Percentiles rank a stretch among this genome's conserved stretches.
Conservation (phyloP, 2,329 filamentous ascomycete species). For the Sarocladiaceae sp. region DNA sequence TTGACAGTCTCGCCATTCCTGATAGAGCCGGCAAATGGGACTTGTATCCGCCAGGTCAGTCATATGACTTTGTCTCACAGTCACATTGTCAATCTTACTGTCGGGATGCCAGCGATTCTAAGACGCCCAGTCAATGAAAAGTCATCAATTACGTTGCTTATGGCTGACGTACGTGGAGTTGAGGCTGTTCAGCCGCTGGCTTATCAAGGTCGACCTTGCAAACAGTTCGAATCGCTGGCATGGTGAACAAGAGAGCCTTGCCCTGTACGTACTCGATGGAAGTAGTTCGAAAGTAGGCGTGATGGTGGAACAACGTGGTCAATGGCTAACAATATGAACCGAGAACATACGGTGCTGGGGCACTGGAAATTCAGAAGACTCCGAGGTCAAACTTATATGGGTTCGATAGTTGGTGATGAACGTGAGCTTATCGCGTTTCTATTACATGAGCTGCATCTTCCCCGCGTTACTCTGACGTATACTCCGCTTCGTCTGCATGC, state of each 20-base stretch:
- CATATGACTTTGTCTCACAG: not conserved
- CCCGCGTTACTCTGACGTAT: conserved; percentile 6
- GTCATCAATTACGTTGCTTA: not conserved
- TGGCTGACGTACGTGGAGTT: conserved; percentile 39
- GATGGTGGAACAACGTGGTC: not conserved
- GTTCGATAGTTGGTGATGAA: too few species aligned
- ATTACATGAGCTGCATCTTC: conserved; percentile 4
- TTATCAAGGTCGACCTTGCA: conserved; percentile 20
- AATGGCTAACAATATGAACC: too few species aligned
- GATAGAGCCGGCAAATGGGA: conserved; percentile 67
- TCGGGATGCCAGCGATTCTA: conserved; percentile 87
- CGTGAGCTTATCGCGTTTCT: conserved; percentile 4
- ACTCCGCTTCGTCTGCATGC: not conserved
- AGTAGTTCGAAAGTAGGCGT: not conserved
- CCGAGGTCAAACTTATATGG: too few species aligned
- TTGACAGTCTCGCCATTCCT: conserved; percentile 83
- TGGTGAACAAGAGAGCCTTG: conserved; percentile 11
- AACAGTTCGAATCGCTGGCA: conserved; percentile 55
- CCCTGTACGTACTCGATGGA: not conserved
- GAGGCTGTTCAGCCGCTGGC: conserved; percentile 19
- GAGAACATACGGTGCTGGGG: too few species aligned
- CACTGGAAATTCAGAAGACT: too few species aligned
- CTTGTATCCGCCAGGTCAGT: conserved; percentile 37
- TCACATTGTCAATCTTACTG: conserved; percentile 43
- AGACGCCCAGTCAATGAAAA: conserved; percentile 20